Base-by-base conservation (phyloP, 2,329 filamentous ascomycete genomes). In the Penicillium sp. region DNA sequence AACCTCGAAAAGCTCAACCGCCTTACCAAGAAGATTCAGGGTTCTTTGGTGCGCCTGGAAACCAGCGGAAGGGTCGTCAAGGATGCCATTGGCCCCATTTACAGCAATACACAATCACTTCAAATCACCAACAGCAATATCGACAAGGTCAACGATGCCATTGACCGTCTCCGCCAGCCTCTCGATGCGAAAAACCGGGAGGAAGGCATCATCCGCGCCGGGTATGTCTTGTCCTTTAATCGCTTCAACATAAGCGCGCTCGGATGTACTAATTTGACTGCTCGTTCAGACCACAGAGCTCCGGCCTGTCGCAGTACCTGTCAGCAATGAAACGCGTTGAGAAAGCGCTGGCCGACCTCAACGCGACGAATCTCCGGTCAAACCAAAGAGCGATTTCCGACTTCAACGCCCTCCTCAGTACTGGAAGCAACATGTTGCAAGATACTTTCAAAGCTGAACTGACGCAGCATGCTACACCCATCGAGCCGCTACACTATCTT, bases 11-110 rank as follows among this genome's bases (percentile, higher is more conserved):
- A 96, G 84, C 96, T 96, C 68, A 90, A 92, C 61, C 87, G 92
- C 72, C 84, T 98, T 74, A 96, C 92, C 35, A 96, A 95, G 81
- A 96, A 96, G 82, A 97, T 99, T 57, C 90, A 96, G 76, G 89
- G 90, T 31, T 96, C 91, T 54, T 84, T 97, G 67, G 86, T 87
- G 39, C 86, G 93, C 57, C 83, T 99, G 37, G 92, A 98, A 69
- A 87, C 89, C 39, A 96, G 91, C 55, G 95, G 94, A 17, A 92
- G 92, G 78, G 93, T 90, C 61, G 92, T 98, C 20, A 89, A 92
- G 70, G 91, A 96, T 72, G 93, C 96, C 11, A 92, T 96, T 57
- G 92, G 92, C 0, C 95, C 95, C 8, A 89, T 99, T 43, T 96
- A 93, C 73, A 91, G 90, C 69, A 96, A 97, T 76, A 98, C 95